Percentiles rank a stretch among this genome's conserved stretches.
phyloP scores from a whole-genome alignment of 1,284 basidiomycete genomes.

The Naganishia sp. region DNA sequence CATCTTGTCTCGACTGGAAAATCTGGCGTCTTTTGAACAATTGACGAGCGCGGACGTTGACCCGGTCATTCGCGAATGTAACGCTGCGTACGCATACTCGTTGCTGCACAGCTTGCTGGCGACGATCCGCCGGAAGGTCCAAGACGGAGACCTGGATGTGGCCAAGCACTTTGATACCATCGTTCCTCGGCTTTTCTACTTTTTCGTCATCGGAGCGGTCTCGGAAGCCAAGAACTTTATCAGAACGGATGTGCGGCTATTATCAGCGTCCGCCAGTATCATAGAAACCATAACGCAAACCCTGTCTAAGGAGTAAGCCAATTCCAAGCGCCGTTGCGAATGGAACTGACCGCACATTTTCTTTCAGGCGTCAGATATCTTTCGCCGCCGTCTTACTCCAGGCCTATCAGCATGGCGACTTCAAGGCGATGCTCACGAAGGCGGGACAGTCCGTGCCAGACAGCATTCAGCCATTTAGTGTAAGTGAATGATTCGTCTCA shows the following conservation, averaged over 20 bases:
- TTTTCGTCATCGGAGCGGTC: slow-evolving; percentile 63
- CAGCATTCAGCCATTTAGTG: slow-evolving; percentile 53
- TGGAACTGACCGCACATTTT: not conserved
- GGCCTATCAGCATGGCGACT: slow-evolving; percentile 64
- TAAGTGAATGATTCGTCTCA: slow-evolving; percentile 36
- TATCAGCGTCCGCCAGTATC: slow-evolving; percentile 66
- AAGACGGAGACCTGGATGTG: slow-evolving; percentile 66
- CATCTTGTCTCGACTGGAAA: slow-evolving; percentile 74
- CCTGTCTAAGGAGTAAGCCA: slow-evolving; percentile 63
- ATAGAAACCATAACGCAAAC: slow-evolving; percentile 69
- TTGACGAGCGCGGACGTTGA: slow-evolving; percentile 6
- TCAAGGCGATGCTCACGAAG: slow-evolving; percentile 59
- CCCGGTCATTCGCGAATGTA: slow-evolving; percentile 56
- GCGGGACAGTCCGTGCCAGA: slow-evolving; percentile 57
- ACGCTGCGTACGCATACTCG: slow-evolving; percentile 77
- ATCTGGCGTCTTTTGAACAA: slow-evolving; percentile 43
- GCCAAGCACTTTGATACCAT: slow-evolving; percentile 74
- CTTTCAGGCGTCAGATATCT: slow-evolving; percentile 59
- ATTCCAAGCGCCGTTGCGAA: not conserved
- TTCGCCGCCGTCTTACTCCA: slow-evolving; percentile 61
- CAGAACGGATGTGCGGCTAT: slow-evolving; percentile 65
- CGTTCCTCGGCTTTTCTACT: slow-evolving; percentile 67
- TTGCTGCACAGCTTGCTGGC: slow-evolving; percentile 70
- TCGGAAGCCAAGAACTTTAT: slow-evolving; percentile 48
- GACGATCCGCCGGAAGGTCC: slow-evolving; percentile 68